A percentile compares a stretch with the other conserved stretches of the same genome.
These are phyloP conservation scores for Trichoderma cornu-damae DNA, from an alignment of 2,329 filamentous ascomycete species.

Conservation along the genomic window DNA sequence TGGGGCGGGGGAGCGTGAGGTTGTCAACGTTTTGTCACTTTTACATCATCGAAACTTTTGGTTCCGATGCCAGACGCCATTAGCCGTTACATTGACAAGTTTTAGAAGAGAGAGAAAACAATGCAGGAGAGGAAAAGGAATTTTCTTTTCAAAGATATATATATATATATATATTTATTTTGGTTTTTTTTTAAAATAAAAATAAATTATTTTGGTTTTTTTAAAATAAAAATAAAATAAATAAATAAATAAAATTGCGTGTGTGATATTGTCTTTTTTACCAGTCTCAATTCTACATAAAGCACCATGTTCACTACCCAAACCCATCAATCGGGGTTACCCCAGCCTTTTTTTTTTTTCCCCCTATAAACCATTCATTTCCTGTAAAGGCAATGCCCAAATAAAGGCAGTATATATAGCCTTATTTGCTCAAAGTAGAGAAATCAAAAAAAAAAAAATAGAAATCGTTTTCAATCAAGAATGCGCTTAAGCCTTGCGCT, in stretches of 20 bases:
- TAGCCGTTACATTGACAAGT: slow-evolving; percentile 1
- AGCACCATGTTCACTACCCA: background rate
- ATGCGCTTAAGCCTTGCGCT: slow-evolving; percentile 37
- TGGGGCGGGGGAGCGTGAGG: background rate
- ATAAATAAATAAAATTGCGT: background rate
- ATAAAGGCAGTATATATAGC: background rate
- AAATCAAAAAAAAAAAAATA: background rate
- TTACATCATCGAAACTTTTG: slow-evolving; percentile 14
- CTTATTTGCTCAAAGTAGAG: background rate
- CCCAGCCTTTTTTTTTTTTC: background rate
- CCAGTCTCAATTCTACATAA: slow-evolving; percentile 9
- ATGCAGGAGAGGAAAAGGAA: too few relatives aligned
- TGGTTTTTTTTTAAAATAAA: too few relatives aligned
- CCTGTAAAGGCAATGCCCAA: too few relatives aligned
- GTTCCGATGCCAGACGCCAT: slow-evolving; percentile 4
- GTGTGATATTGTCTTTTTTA: slow-evolving; percentile 7
- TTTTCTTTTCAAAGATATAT: background rate
- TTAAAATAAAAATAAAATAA: background rate
- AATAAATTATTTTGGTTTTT: background rate
- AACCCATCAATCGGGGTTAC: background rate
- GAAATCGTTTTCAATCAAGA: slow-evolving; percentile 11
- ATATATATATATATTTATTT: too few relatives aligned
- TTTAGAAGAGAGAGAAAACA: too few relatives aligned
- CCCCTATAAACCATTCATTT: too few relatives aligned
- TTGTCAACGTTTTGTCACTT: too few relatives aligned